phyloP scores from a whole-genome alignment of 164 flowering plant species.

The Aristolochia contorta region DNA sequence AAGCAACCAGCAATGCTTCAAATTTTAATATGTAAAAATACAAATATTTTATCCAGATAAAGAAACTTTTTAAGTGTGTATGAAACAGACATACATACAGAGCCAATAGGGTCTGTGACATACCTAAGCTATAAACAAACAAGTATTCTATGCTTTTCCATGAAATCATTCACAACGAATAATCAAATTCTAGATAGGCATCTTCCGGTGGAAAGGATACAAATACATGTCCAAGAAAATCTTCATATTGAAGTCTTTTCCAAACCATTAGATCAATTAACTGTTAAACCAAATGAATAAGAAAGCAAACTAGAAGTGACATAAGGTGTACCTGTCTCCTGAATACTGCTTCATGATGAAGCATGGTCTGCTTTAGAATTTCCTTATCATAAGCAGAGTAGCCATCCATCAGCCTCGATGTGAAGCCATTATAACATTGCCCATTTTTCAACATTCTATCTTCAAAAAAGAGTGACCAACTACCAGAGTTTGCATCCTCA shows the following conservation, averaged over 20 bases:
- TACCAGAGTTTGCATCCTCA: conserved; percentile 53
- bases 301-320: background rate
- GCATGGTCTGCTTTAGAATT: conserved; percentile 65
- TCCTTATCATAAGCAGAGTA: conserved; percentile 54
- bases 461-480: conserved; percentile 55
- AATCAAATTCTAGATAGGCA: too few species aligned
- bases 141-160: too few species aligned
- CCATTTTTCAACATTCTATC: conserved; percentile 44
- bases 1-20: too few species aligned
- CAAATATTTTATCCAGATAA: too few species aligned
- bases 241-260: background rate
- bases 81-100: too few species aligned
- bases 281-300: background rate
- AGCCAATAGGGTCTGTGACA: too few species aligned
- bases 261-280: background rate
- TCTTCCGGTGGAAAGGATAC: too few species aligned
- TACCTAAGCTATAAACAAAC: too few species aligned
- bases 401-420: conserved; percentile 32
- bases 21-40: too few species aligned
- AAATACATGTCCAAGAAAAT: background rate
- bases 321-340: conserved; percentile 58
- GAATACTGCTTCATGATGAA: conserved; percentile 77
- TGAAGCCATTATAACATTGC: conserved; percentile 41
- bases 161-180: too few species aligned
- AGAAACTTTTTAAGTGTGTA: too few species aligned